phyloP scores from a whole-genome alignment of 805 yeast species.

The Zygoascus bituminiphila region DNA sequence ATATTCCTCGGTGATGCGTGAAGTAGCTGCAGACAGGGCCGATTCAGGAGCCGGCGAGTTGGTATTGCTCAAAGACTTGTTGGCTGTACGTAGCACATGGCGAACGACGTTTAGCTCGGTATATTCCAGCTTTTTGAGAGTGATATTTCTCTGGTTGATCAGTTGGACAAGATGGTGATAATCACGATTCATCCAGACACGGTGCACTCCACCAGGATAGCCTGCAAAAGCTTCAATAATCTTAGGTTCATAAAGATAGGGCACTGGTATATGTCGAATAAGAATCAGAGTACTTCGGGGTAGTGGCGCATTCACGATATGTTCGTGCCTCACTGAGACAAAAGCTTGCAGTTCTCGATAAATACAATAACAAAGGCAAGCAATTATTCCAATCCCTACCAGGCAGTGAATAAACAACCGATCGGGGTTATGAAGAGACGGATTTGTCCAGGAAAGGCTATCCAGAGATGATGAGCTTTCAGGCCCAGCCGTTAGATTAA shows the following conservation, averaged over 20 bases:
- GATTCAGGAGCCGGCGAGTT: constrained; percentile 8
- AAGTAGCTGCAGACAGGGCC: background rate
- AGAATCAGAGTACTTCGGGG: constrained; percentile 33
- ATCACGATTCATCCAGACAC: constrained; percentile 52
- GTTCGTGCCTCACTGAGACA: constrained; percentile 20
- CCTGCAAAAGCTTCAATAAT: constrained; percentile 46
- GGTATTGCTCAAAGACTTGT: background rate
- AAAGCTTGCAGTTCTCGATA: constrained; percentile 47
- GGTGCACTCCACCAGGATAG: constrained; percentile 47
- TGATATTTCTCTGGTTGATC: constrained; percentile 25
- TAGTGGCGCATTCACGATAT: background rate
- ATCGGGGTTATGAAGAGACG: constrained; percentile 43
- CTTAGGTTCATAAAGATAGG: constrained; percentile 39
- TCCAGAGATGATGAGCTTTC: constrained; percentile 45
- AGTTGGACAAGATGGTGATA: constrained; percentile 31
- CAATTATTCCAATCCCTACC: constrained; percentile 46
- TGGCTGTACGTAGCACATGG: constrained; percentile 7
- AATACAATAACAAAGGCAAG: constrained; percentile 49
- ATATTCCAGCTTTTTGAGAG: constrained; percentile 34
- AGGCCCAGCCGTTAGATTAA: constrained; percentile 37
- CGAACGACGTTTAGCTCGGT: constrained; percentile 34
- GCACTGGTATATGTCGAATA: constrained; percentile 56
- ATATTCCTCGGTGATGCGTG: background rate
- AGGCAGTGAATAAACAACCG: constrained; percentile 56
- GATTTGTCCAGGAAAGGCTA: constrained; percentile 59